These are phyloP conservation scores for Leccinum variicolor DNA, from an alignment of 768 basidiomycete species.

Conservation along the genomic window DNA sequence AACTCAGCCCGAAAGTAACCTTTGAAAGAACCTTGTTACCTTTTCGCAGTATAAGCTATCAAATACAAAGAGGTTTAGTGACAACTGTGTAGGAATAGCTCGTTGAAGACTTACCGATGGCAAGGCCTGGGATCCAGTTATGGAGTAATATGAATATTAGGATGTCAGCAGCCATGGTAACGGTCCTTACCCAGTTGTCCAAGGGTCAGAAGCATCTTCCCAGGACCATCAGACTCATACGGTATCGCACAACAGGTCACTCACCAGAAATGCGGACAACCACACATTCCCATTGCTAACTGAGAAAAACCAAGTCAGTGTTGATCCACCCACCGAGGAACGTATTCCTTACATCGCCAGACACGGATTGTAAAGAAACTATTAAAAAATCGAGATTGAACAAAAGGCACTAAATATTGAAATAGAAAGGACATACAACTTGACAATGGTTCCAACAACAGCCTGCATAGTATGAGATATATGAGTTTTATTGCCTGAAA, in stretches of 20 bases:
- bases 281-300: constrained; percentile 53
- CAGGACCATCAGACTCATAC: neutral
- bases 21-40: constrained; percentile 29
- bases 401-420: neutral
- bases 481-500: neutral
- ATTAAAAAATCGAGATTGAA: neutral
- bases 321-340: neutral
- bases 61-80: constrained; percentile 2
- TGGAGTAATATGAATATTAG: constrained; percentile 5
- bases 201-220: constrained; percentile 44
- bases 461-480: constrained; percentile 32
- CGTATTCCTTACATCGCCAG: constrained; percentile 50
- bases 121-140: constrained; percentile 29
- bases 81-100: neutral
- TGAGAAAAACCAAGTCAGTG: constrained; percentile 19
- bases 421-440: constrained; percentile 38
- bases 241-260: constrained; percentile 8
- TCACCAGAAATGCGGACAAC: constrained; percentile 45
- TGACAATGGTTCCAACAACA: constrained; percentile 50
- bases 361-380: constrained; percentile 60
- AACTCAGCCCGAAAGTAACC: neutral
- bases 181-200: constrained; percentile 46
- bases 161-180: neutral
- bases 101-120: constrained; percentile 33
- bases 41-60: constrained; percentile 43